Evolutionary conservation across 1,284 basidiomycete species (phyloP).

Genomic region (Farysia itapuensis): DNA sequence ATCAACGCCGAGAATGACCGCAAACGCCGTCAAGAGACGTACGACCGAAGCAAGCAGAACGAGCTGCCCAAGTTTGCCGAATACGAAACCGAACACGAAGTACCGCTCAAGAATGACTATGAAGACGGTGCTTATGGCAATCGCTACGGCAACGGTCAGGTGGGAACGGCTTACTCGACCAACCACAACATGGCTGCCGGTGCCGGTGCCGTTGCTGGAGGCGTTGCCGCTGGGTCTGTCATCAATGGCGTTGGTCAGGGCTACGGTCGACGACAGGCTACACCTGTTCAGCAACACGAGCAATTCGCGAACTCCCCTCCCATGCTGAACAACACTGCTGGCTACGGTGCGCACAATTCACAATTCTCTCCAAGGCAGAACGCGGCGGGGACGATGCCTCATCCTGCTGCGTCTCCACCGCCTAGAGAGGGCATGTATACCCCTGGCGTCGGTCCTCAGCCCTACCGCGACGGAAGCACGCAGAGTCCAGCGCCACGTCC

Average conservation of each 20-base stretch:
- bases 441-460: conserved; percentile 45
- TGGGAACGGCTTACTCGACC: conserved; percentile 30
- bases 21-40: conserved; percentile 37
- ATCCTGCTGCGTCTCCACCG: conserved; percentile 5
- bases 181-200: conserved; percentile 16
- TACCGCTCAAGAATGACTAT: conserved; percentile 49
- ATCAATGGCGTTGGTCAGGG: conserved; percentile 45
- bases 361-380: conserved; percentile 10
- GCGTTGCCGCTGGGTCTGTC: conserved; percentile 14
- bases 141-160: conserved; percentile 13
- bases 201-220: conserved; percentile 8
- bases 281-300: conserved; percentile 9
- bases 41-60: conserved; percentile 5
- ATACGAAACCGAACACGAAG: conserved; percentile 50
- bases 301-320: conserved; percentile 18
- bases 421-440: conserved; percentile 32
- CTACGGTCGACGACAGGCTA: conserved; percentile 34
- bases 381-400: conserved; percentile 1
- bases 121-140: conserved; percentile 30
- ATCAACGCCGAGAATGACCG: conserved; percentile 48
- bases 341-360: conserved; percentile 30
- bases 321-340: conserved; percentile 38
- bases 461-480: conserved; percentile 34
- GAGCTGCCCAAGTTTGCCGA: conserved; percentile 55
- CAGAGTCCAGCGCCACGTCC: conserved; percentile 19